A percentile compares a stretch with the other conserved stretches of the same genome.
Evolutionary conservation across 306 rosid genomes (phyloP).

Genomic region (Trifolium fragiferum): DNA sequence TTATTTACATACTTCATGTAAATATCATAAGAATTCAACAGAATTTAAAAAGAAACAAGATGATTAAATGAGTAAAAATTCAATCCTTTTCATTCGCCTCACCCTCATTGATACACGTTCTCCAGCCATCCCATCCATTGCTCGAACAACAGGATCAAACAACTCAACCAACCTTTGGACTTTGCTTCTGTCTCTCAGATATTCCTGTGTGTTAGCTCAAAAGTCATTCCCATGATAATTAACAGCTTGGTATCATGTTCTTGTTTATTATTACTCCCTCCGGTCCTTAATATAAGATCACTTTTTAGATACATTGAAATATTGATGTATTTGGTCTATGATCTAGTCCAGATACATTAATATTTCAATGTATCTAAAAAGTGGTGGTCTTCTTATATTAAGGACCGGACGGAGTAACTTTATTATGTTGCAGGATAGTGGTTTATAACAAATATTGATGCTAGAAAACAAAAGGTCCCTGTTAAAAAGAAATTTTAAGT

Average conservation of each 20-base stretch:
- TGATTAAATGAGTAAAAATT: constrained; percentile 12
- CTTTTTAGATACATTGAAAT: no score
- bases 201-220: constrained; percentile 59
- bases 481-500: constrained; percentile 2
- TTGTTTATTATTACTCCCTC: constrained; percentile 2
- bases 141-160: constrained; percentile 88
- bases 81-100: constrained; percentile 42
- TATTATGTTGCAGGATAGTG: constrained; percentile 10
- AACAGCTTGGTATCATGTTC: constrained; percentile 9
- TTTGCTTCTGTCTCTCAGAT: constrained; percentile 73
- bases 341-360: no score
- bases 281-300: no score
- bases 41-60: neutral
- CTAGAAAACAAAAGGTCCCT: neutral
- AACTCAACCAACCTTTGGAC: constrained; percentile 74
- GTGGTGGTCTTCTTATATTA: no score
- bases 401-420: no score
- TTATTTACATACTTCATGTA: constrained; percentile 6
- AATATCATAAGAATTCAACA: constrained; percentile 5
- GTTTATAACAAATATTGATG: constrained; percentile 15
- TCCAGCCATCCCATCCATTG: constrained; percentile 76
- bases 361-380: no score
- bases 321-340: no score
- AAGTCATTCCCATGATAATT: constrained; percentile 30
- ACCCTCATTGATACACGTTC: constrained; percentile 97